A percentile compares a stretch with the other conserved stretches of the same genome.
These are phyloP conservation scores for Penicillium sp. DNA, from an alignment of 2,329 filamentous ascomycete species.

Conservation along the genomic window DNA sequence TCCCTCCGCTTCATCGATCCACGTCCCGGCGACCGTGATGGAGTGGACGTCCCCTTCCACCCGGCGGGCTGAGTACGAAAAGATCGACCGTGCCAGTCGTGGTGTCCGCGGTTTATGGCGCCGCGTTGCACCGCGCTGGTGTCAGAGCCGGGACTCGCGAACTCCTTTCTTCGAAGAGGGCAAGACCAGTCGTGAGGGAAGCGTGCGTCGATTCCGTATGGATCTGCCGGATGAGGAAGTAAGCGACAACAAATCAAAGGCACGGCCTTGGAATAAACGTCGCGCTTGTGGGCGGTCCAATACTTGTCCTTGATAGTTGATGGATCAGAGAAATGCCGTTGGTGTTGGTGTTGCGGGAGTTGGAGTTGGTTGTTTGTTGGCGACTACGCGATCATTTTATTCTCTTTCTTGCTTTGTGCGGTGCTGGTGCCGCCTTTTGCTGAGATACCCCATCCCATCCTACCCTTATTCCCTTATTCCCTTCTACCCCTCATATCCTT, in stretches of 20 bases:
- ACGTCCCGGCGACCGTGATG: conserved; percentile 48
- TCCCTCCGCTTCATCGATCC: conserved; percentile 32
- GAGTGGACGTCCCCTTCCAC: conserved; percentile 56
- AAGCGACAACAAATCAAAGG: neutral
- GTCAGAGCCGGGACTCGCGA: conserved; percentile 41
- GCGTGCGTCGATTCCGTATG: conserved; percentile 54
- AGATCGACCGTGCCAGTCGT: conserved; percentile 57
- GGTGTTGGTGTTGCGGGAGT: neutral
- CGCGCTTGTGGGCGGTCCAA: neutral
- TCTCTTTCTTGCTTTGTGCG: neutral
- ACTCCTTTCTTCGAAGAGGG: conserved; percentile 52
- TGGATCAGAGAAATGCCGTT: neutral
- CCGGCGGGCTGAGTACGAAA: conserved; percentile 56
- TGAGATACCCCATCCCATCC: neutral
- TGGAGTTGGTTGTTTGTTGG: neutral
- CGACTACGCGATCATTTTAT: neutral
- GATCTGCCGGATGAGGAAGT: conserved; percentile 44
- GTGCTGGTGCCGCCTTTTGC: conserved; percentile 7
- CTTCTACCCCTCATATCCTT: neutral
- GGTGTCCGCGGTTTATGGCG: conserved; percentile 52
- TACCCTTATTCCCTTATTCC: neutral
- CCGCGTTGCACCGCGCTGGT: conserved; percentile 49
- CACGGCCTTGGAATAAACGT: neutral
- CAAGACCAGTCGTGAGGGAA: conserved; percentile 50
- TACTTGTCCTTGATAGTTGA: neutral